These are phyloP conservation scores for Ganoderma leucocontextum DNA, from an alignment of 1,284 basidiomycete species.

Conservation along the genomic window DNA sequence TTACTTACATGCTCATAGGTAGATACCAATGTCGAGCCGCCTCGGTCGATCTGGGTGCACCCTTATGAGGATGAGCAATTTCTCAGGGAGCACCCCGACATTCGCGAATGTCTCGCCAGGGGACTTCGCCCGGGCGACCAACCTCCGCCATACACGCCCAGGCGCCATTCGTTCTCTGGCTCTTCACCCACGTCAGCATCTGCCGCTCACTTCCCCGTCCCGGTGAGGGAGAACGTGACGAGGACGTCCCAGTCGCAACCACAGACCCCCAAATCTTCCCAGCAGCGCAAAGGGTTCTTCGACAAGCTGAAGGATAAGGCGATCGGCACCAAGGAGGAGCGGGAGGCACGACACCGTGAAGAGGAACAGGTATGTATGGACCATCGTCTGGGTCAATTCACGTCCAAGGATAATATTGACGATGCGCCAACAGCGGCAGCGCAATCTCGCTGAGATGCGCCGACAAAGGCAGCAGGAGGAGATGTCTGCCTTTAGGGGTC, in stretches of 20 bases:
- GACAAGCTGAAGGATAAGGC: slow-evolving; percentile 68
- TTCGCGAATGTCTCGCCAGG: slow-evolving; percentile 47
- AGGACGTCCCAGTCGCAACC: slow-evolving; percentile 34
- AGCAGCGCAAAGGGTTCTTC: slow-evolving; percentile 59
- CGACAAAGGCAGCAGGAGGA: slow-evolving; percentile 36
- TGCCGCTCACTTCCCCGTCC: slow-evolving; percentile 18
- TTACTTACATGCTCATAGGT: slow-evolving; percentile 50
- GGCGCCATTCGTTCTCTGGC: slow-evolving; percentile 45
- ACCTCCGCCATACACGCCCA: slow-evolving; percentile 39
- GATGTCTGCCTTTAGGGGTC: slow-evolving; percentile 21
- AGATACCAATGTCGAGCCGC: slow-evolving; percentile 70
- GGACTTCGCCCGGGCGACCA: slow-evolving; percentile 30
- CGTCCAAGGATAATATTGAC: background rate
- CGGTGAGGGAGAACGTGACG: slow-evolving; percentile 14
- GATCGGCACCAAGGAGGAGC: slow-evolving; percentile 69
- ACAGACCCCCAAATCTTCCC: slow-evolving; percentile 25
- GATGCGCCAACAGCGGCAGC: slow-evolving; percentile 30
- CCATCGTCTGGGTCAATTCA: background rate
- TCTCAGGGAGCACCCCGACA: slow-evolving; percentile 62
- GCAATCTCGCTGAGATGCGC: slow-evolving; percentile 41
- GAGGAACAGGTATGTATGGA: slow-evolving; percentile 43
- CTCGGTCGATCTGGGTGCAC: slow-evolving; percentile 75
- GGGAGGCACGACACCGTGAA: slow-evolving; percentile 45
- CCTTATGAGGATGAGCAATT: slow-evolving; percentile 75
- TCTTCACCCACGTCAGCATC: slow-evolving; percentile 14